Base-by-base conservation (phyloP, 139 green algal species). In the Coccomyxa sp. region DNA sequence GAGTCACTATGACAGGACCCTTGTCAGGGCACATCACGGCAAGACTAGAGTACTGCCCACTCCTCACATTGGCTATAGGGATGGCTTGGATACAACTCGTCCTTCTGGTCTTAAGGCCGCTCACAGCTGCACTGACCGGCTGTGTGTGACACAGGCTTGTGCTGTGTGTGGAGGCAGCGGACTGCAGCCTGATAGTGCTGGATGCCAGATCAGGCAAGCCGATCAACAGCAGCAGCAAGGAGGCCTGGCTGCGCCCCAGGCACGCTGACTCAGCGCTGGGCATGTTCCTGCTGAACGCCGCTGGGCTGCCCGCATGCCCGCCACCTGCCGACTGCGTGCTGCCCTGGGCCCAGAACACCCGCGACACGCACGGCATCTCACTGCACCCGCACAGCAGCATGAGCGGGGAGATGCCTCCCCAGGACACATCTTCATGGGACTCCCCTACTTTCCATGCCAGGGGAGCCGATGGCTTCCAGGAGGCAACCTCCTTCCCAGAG, bases 301-400 rank as follows among this genome's bases (percentile, higher is more conserved):
- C 74, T 12, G 79, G 84, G 39, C 29, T 40, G n/a, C 75, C 77
- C 14, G 72, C 89, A 39, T 70, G 72, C 24, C 55, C 74, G 41
- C 74, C 80, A 24, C 31, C 73, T 31, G 81, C 39, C 34, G 55
- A 54, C n/a, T 31, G 80, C 54, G 69, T 76, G 18, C 80, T 90
- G 10, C 44, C 77, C 44, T 90, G 86, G 86, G 84, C 86, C 35
- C 70, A 78, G 73, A 90, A 89, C 40, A 84, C 75, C 33, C 31
- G 35, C 36, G 33, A 40, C 70, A 22, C 27, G 16, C 34, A 35
- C 70, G 14, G 16, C 41, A 40, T 18, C 70, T 35, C 9, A 29
- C 29, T n/a, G n/a, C n/a, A n/a, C n/a, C n/a, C n/a, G n/a, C n/a
- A n/a, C n/a, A 73, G 68, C 68, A 33, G 31, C 7, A 35, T 68